Base-by-base conservation (phyloP, 2,329 filamentous ascomycete species). In the Fusarium succisae region DNA sequence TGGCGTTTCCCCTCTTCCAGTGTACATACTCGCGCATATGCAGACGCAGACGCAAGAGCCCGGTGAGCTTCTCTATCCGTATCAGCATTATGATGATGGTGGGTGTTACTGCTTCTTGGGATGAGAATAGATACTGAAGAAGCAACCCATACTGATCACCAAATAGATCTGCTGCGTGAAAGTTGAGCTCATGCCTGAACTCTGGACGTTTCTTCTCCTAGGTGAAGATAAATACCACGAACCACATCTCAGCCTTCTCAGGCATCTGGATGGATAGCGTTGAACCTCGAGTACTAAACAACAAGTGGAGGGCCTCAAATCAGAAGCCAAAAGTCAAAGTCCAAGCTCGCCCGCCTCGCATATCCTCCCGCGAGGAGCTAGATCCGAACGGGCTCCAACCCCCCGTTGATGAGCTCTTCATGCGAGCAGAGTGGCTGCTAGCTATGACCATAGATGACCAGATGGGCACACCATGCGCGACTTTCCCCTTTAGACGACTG, bases 391-490 rank as follows among this genome's bases (percentile, higher is more conserved):
- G 66, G 62, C 60, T 69, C 72, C 66, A 75, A 48, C 66, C 69
- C 70, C 65, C 66, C 35, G 73, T 72, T 47, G 45, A 70, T 57
- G 73, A 77, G 61, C 48, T 75, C 57, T 65, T 55, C 50, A 57
- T 73, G 67, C 75, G 66, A 71, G 69, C 70, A 78, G 74, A 78
- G 58, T 77, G 76, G 72, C 66, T 76, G 70, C 73, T 65, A 69
- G 69, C 64, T 55, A 70, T 73, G 73, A 59, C 67, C 71, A 75
- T 66, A 68, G 71, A 69, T 59, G 64, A 53, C 69, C 62, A 72
- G 69, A 78, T 78, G 77, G 77, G 76, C 77, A 75, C 76, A 78
- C 76, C 69, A 77, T 79, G 77, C 76, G 77, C 74, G 77, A 79
- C 76, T 79, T 79, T 79, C 77, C 77, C 70, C 61, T 79, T 78